Base-by-base conservation (phyloP, 2,329 filamentous ascomycete genomes). In the Whalleya microplaca region DNA sequence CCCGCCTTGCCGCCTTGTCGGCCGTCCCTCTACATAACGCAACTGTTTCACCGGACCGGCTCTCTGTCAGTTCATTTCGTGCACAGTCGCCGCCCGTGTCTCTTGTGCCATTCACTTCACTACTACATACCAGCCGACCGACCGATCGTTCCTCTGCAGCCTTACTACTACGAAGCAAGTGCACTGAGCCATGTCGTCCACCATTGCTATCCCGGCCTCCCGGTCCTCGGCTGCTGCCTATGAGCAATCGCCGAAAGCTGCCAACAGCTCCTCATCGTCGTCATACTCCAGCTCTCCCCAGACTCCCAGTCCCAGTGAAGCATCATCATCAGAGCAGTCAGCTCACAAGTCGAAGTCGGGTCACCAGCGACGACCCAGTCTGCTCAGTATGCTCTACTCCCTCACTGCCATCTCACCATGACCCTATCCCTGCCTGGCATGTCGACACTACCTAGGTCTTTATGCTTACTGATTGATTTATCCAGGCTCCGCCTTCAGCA, bases 401-500 rank as follows among this genome's bases (percentile, higher is more conserved):
- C 41, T 37, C 45, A n/a, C n/a, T n/a, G n/a, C 42, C 37, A 37
- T 63, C 27, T 19, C n/a, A 8, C n/a, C n/a, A n/a, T n/a, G n/a
- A n/a, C n/a, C n/a, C n/a, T n/a, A n/a, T n/a, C n/a, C n/a, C n/a
- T 21, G 9, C 19, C 41, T 27, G n/a, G 19, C 19, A 42, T n/a
- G 10, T 18, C 32, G n/a, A 12, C 20, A 37, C 18, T 41, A 12
- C 32, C 20, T n/a, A 43, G 14, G 42, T 48, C 55, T 71, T 62
- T 27, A 52, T 55, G 44, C 54, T 69, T 49, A 62, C 61, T 44
- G n/a, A n/a, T n/a, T 54, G 57, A 48, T 16, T 27, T 54, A 52
- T 56, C 52, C 57, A 92, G 89, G 89, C 72, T 83, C 85, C 42
- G 87, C 89, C 18, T 80, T 93, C 59, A 85, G 85, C 44, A 86